A percentile compares a stretch with the other conserved stretches of the same genome.
These are phyloP conservation scores for Helicocarpus griseus DNA, from an alignment of 2,329 filamentous ascomycete species.

Conservation along the genomic window DNA sequence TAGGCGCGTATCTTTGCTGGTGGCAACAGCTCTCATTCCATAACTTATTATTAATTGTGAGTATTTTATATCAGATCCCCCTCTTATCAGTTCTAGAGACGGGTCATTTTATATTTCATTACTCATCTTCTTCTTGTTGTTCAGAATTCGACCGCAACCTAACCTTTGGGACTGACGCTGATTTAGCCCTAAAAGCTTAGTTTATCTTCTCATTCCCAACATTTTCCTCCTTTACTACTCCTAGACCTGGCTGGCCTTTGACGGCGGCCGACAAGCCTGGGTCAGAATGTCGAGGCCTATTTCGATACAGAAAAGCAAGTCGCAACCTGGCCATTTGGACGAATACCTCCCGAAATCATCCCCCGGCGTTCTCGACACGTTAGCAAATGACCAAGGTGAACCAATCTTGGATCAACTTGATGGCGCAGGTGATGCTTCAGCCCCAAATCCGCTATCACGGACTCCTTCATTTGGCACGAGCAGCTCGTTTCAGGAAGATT, in stretches of 20 bases:
- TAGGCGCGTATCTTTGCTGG: background rate
- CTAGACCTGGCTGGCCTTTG: background rate
- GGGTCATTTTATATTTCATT: too few species aligned
- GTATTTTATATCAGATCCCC: background rate
- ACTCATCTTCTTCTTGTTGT: background rate
- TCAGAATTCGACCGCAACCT: background rate
- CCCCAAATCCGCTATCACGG: slow-evolving; percentile 55
- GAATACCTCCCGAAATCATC: slow-evolving; percentile 13
- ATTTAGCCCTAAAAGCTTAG: background rate
- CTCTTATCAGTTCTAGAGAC: too few species aligned
- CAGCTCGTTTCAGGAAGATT: slow-evolving; percentile 79
- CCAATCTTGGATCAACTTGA: slow-evolving; percentile 39
- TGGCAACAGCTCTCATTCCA: background rate
- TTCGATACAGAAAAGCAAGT: slow-evolving; percentile 17
- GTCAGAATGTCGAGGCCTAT: slow-evolving; percentile 19
- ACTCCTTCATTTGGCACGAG: slow-evolving; percentile 74
- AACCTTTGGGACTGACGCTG: background rate
- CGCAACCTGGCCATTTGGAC: slow-evolving; percentile 14
- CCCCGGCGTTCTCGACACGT: slow-evolving; percentile 23
- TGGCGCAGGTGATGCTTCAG: slow-evolving; percentile 22
- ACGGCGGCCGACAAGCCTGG: background rate
- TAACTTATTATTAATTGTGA: background rate
- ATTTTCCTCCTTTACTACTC: background rate
- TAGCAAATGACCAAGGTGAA: slow-evolving; percentile 19
- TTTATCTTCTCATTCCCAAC: background rate